Conservation (phyloP, 441 rosid species). For the Gossypium gossypioides region DNA sequence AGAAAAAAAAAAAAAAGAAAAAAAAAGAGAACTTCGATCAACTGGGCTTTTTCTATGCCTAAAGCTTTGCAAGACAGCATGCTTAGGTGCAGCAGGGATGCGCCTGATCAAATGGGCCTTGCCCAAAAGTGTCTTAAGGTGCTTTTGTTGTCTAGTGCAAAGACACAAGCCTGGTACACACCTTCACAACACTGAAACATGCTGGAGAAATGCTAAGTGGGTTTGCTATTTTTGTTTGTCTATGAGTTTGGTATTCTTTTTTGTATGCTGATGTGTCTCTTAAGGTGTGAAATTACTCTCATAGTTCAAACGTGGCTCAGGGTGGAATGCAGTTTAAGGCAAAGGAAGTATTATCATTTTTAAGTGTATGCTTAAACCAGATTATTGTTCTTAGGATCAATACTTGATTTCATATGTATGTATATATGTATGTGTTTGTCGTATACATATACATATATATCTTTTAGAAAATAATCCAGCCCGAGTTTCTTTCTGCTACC, state of each 20-base stretch:
- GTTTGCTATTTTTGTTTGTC: neutral
- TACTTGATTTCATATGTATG: neutral
- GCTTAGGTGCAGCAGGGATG: too few species aligned
- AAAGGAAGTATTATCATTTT: neutral
- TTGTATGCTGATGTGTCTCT: neutral
- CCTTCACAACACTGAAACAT: too few species aligned
- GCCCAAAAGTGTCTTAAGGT: too few species aligned
- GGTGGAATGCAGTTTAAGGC: neutral
- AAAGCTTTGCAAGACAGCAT: too few species aligned
- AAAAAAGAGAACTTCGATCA: too few species aligned
- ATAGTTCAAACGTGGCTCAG: neutral
- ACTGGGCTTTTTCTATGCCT: too few species aligned
- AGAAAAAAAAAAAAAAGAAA: too few species aligned
- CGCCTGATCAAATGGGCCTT: too few species aligned
- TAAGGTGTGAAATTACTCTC: neutral
- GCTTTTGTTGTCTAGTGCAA: too few species aligned
- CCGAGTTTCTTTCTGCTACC: neutral
- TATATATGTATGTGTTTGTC: neutral
- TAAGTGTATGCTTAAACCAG: neutral
- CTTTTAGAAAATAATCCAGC: neutral
- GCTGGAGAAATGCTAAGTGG: neutral
- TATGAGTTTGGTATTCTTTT: neutral
- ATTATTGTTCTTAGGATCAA: neutral
- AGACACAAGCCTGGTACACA: too few species aligned
- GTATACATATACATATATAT: too few species aligned